Evolutionary conservation across 2,329 filamentous ascomycete genomes (phyloP).

Genomic region (Exophiala phaeomuriformis): DNA sequence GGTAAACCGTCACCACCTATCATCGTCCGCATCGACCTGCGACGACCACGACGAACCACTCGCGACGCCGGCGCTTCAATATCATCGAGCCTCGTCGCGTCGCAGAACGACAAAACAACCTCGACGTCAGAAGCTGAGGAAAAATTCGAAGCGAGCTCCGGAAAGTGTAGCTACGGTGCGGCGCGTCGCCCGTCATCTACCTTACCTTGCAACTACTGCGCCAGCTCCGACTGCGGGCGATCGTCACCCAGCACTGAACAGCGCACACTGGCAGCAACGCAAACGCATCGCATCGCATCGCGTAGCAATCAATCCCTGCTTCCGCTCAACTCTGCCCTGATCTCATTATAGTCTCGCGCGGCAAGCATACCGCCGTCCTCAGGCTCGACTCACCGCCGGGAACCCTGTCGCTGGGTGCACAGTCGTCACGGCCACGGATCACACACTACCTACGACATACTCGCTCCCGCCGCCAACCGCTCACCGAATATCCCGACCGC

Average conservation of each 20-base stretch:
- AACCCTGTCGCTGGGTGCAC: not conserved
- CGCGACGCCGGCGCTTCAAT: constrained; percentile 1
- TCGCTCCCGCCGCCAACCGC: not conserved
- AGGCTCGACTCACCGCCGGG: constrained; percentile 5
- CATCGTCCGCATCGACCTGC: constrained; percentile 7
- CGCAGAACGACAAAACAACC: not conserved
- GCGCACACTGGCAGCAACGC: not conserved
- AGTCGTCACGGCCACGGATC: not conserved
- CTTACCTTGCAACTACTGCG: not conserved
- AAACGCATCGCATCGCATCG: not conserved
- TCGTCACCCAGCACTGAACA: not conserved
- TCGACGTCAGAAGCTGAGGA: not conserved
- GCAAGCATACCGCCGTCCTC: constrained; percentile 6
- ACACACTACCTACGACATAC: not conserved
- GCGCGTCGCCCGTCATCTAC: constrained; percentile 8
- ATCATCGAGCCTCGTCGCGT: constrained; percentile 13
- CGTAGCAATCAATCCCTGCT: not conserved
- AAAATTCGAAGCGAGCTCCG: not conserved
- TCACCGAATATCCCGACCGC: constrained; percentile 1
- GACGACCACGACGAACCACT: constrained; percentile 1
- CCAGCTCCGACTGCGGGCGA: not conserved
- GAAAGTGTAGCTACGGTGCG: not conserved
- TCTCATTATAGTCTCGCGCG: not conserved
- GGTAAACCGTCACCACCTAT: constrained; percentile 21
- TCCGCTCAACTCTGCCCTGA: not conserved